These are phyloP conservation scores for Lentinula detonsa DNA, from an alignment of 768 basidiomycete genomes.

Conservation along the genomic window DNA sequence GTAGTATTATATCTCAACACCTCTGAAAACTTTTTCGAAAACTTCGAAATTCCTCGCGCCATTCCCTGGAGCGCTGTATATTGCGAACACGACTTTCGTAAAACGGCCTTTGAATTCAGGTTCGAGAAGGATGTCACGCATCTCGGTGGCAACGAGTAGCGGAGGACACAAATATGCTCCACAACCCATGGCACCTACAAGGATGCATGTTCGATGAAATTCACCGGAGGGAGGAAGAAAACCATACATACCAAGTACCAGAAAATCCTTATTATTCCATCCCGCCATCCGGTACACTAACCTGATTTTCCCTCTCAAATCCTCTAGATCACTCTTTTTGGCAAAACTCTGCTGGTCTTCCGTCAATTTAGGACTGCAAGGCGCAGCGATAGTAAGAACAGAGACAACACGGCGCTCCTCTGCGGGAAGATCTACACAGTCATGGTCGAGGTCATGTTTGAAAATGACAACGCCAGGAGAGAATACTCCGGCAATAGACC, in stretches of 20 bases:
- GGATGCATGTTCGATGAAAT: not conserved
- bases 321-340: slow-evolving; percentile 21
- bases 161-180: slow-evolving; percentile 38
- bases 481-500: slow-evolving; percentile 32
- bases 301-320: slow-evolving; percentile 35
- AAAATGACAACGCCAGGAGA: slow-evolving; percentile 43
- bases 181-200: slow-evolving; percentile 27
- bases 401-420: slow-evolving; percentile 31
- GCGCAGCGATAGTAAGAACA: slow-evolving; percentile 42
- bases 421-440: slow-evolving; percentile 26
- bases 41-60: slow-evolving; percentile 28
- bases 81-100: slow-evolving; percentile 31
- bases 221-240: not conserved
- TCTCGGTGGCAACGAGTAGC: slow-evolving; percentile 30
- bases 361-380: slow-evolving; percentile 24
- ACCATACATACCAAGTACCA: slow-evolving; percentile 35
- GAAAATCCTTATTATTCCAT: slow-evolving; percentile 25
- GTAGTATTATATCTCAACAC: slow-evolving; percentile 10
- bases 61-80: slow-evolving; percentile 26
- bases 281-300: slow-evolving; percentile 39
- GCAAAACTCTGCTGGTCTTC: slow-evolving; percentile 16
- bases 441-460: slow-evolving; percentile 38
- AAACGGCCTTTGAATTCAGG: slow-evolving; percentile 39
- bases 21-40: slow-evolving; percentile 29
- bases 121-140: slow-evolving; percentile 34